Conservation (phyloP, 805 yeast species). For the Saccharomycopsis malanga region DNA sequence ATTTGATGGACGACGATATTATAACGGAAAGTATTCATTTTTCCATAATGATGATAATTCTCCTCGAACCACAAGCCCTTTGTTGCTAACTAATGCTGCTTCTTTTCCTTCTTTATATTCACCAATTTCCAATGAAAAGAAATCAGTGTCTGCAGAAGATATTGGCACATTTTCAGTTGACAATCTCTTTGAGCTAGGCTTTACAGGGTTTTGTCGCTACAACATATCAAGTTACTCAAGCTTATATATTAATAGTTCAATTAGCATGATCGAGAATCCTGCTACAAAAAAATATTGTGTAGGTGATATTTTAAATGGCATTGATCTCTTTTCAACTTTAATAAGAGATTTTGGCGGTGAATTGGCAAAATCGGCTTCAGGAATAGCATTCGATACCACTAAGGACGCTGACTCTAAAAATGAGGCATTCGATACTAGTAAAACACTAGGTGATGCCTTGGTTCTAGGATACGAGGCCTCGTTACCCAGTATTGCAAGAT, state of each 20-base stretch:
- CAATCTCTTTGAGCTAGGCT: slow-evolving; percentile 29
- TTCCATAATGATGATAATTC: too few relatives aligned
- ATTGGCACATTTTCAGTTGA: slow-evolving; percentile 28
- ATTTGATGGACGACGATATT: too few relatives aligned
- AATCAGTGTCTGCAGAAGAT: neutral
- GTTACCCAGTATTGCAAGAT: slow-evolving; percentile 2
- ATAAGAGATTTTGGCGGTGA: slow-evolving; percentile 33
- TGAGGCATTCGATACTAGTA: neutral
- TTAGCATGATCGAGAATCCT: neutral
- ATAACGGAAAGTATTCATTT: too few relatives aligned
- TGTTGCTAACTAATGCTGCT: neutral
- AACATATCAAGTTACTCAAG: slow-evolving; percentile 6
- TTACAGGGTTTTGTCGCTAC: slow-evolving; percentile 30
- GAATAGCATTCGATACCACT: slow-evolving; percentile 17
- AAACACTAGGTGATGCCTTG: slow-evolving; percentile 22
- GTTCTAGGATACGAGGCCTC: slow-evolving; percentile 24
- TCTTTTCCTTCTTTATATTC: neutral
- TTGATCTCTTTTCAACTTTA: slow-evolving; percentile 31
- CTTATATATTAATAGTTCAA: too few relatives aligned
- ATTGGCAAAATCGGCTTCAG: slow-evolving; percentile 28
- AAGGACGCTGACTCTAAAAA: neutral
- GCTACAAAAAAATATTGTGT: slow-evolving; percentile 10
- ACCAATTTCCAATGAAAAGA: neutral
- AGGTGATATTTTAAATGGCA: slow-evolving; percentile 28
- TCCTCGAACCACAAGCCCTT: too few relatives aligned